Conservation (phyloP, 2,329 filamentous ascomycete species). For the Fusarium sp. region DNA sequence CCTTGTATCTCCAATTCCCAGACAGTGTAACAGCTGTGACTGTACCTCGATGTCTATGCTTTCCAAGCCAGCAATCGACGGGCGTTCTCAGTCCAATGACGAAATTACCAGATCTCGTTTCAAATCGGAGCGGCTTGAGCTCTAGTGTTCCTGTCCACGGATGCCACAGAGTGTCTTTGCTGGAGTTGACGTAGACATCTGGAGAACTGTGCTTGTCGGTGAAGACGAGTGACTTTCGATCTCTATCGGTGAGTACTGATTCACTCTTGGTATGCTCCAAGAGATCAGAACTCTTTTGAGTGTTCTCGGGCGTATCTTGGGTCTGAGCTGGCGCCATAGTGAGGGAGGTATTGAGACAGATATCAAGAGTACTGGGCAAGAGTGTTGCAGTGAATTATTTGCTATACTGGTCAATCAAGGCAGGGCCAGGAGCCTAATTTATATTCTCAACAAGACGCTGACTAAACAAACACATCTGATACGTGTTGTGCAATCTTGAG, state of each 20-base stretch:
- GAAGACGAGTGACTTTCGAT: not conserved
- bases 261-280: not conserved
- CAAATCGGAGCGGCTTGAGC: not conserved
- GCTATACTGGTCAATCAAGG: fast-evolving
- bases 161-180: not conserved
- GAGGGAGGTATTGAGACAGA: fast-evolving
- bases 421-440: not conserved
- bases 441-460: not conserved
- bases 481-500: not conserved
- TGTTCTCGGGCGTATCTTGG: not conserved
- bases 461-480: not conserved
- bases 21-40: not conserved
- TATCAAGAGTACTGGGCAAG: fast-evolving
- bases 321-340: not conserved
- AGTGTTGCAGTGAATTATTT: not conserved
- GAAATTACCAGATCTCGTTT: not conserved
- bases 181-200: not conserved
- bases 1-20: constrained; percentile 3
- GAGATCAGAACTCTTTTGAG: not conserved
- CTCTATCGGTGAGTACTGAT: not conserved
- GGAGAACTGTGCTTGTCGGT: constrained; percentile 5
- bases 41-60: not conserved
- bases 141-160: not conserved
- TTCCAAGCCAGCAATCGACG: not conserved
- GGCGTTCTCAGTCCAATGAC: not conserved